phyloP scores from a whole-genome alignment of 345 rosid species.

The Heritiera littoralis region DNA sequence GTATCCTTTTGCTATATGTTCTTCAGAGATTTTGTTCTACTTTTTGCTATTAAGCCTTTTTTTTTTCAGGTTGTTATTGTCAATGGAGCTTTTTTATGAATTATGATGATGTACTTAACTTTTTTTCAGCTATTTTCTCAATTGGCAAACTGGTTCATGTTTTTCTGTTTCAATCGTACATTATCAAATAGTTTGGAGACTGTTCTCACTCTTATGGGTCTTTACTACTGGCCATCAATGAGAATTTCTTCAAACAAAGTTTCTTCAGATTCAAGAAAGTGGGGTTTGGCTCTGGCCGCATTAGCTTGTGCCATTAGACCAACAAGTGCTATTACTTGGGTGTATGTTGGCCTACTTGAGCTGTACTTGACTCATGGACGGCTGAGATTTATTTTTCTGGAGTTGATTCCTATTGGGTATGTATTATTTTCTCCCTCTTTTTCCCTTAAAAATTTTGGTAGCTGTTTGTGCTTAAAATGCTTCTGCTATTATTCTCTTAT shows the following conservation, averaged over 20 bases:
- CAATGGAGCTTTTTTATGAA: conserved; percentile 12
- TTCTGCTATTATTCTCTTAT: neutral
- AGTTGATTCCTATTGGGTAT: conserved; percentile 80
- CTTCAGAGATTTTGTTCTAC: neutral
- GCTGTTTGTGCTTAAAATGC: neutral
- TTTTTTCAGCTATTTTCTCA: conserved; percentile 67
- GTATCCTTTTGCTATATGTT: conserved; percentile 63
- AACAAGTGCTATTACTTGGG: conserved; percentile 86
- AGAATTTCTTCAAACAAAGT: conserved; percentile 49
- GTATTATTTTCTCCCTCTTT: conserved; percentile 24
- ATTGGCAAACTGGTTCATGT: conserved; percentile 82
- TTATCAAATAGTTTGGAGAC: conserved; percentile 92
- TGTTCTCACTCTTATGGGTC: conserved; percentile 75
- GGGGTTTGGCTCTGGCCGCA: conserved; percentile 78
- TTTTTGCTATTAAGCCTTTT: neutral
- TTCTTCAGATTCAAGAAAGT: conserved; percentile 52
- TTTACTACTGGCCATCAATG: conserved; percentile 88
- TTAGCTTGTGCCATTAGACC: conserved; percentile 89
- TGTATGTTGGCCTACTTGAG: conserved; percentile 83
- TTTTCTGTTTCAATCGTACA: conserved; percentile 88
- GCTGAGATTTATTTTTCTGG: conserved; percentile 58
- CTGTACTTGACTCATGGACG: conserved; percentile 49
- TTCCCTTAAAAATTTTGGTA: conserved; percentile 5
- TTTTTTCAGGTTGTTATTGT: neutral
- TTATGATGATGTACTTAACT: conserved; percentile 50